phyloP scores from a whole-genome alignment of 306 rosid genomes.

The Citrullus colocynthis region DNA sequence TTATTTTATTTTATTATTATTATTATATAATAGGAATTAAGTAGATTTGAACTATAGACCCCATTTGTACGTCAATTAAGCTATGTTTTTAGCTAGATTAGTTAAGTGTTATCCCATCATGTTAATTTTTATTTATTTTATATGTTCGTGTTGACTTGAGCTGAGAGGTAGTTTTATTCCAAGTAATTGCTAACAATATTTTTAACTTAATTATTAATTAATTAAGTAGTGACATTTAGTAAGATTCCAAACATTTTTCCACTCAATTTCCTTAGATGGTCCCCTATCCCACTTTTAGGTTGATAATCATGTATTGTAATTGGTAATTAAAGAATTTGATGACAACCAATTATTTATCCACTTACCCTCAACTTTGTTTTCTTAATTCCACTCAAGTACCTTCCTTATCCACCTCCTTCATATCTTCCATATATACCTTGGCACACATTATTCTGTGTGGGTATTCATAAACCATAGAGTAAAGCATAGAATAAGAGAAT shows the following conservation, averaged over 20 bases:
- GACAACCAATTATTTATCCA: background rate
- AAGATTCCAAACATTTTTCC: conserved; percentile 38
- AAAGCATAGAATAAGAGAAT: background rate
- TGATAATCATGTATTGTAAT: background rate
- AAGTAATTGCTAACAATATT: background rate
- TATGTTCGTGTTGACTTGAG: background rate
- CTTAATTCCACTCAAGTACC: conserved; percentile 19
- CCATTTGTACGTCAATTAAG: too few species aligned
- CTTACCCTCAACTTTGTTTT: conserved; percentile 10
- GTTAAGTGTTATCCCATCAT: background rate
- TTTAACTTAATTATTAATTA: background rate
- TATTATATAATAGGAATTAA: too few species aligned
- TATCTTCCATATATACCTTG: background rate
- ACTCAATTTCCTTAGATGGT: conserved; percentile 4
- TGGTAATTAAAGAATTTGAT: conserved; percentile 3
- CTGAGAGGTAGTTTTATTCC: background rate
- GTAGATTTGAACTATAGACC: too few species aligned
- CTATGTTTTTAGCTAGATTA: too few species aligned
- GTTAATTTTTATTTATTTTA: background rate
- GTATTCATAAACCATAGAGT: background rate
- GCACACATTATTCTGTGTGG: background rate
- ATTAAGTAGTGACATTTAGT: conserved; percentile 7
- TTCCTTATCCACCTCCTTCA: conserved; percentile 16
- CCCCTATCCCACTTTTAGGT: background rate
- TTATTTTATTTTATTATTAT: too few species aligned